Evolutionary conservation across 2,329 filamentous ascomycete species (phyloP), one percentile per base, ranked within the genome.

Genomic region (Neobulgaria alba): DNA sequence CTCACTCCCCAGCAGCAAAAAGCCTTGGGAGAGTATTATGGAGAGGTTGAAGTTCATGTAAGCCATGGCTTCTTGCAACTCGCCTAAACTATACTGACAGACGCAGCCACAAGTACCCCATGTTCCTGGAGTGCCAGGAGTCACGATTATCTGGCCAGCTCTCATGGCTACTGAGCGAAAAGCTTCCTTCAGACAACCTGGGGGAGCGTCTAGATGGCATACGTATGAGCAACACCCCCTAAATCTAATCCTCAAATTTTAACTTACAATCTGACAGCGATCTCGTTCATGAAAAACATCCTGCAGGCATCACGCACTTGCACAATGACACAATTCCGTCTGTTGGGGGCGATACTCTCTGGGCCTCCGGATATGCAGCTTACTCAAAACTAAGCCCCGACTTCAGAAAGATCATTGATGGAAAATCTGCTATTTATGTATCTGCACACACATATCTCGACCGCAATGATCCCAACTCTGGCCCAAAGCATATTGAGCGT

Each of bases 321-420:
- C 78, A 83, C 61, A 82, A 82, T 40, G 79, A 83, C 56, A 79
- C 77, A 0, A 67, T 85, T 0, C 57, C 57, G 9, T 43, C 41
- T 0, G 56, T 76, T 0, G 82, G 82, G 1, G 82, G 82, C 9
- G 82, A 86, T 57, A 85, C 82, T 0, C 69, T 85, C 0, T 86
- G 82, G 81, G 77, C 81, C 0, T 77, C 71, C 43, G 79, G 81
- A 1, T 85, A 85, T 55, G 66, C 74, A 0, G 81, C 81, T 0
- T 86, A 86, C 51, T 79, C 84, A 60, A 85, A 85, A 61, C 68
- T 85, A 0, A 82, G 77, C 1, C 82, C 80, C 0, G 72, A 66
- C 2, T 85, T 86, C 63, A 77, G 81, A 30, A 73, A 73, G 56
- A 74, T 85, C 38, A 81, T 85, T 45, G 81, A 85, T 51, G 80